Percentiles rank a stretch among this genome's conserved stretches.
Conservation (phyloP, 202 grass and related monocot genomes). For the Dendrocalamus latiflorus region DNA sequence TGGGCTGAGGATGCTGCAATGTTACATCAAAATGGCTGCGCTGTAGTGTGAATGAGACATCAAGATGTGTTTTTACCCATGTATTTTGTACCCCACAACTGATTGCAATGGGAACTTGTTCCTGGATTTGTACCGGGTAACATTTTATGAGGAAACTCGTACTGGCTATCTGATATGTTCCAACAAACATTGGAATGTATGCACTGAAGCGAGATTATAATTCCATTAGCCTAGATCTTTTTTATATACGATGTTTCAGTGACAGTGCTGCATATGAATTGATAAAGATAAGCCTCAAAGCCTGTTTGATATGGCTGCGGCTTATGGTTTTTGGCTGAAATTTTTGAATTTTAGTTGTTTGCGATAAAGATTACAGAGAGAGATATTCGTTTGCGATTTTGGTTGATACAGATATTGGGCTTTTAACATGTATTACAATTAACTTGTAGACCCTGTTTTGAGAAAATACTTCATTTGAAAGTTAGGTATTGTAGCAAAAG, state of each 20-base stretch:
- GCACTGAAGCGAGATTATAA: background rate
- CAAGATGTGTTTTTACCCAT: background rate
- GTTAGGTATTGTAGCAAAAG: too few relatives aligned
- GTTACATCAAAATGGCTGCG: background rate
- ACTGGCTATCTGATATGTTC: background rate
- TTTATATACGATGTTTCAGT: background rate
- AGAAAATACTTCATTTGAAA: too few relatives aligned
- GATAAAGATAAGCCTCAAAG: too few relatives aligned
- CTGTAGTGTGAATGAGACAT: background rate
- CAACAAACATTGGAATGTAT: conserved; percentile 21
- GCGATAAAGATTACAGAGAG: too few relatives aligned
- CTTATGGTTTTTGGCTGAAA: too few relatives aligned
- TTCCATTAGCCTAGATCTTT: conserved; percentile 1
- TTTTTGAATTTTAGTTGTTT: too few relatives aligned
- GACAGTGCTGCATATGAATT: background rate
- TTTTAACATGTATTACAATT: too few relatives aligned
- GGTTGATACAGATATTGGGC: too few relatives aligned
- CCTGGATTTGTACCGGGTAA: background rate
- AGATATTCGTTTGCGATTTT: too few relatives aligned
- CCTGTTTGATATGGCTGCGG: too few relatives aligned
- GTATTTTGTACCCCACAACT: background rate
- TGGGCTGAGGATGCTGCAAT: background rate
- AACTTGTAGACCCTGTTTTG: too few relatives aligned
- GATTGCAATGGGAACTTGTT: conserved; percentile 1
- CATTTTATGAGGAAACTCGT: background rate